Conservation (phyloP, 805 yeast species). For the Schwanniomyces sp. region DNA sequence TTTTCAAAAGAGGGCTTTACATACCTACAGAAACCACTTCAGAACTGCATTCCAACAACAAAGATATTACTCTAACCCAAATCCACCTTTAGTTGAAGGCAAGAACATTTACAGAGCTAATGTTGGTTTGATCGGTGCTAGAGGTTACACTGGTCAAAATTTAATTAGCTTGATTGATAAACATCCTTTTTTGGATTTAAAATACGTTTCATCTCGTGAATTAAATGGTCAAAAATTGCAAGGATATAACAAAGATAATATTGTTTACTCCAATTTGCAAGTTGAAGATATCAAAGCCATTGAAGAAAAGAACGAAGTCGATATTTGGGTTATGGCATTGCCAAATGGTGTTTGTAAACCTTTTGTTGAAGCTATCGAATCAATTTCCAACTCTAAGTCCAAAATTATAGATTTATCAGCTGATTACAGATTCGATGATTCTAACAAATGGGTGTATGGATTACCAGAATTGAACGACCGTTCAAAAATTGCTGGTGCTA, state of each 20-base stretch:
- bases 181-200: conserved; percentile 84
- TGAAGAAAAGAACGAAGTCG: conserved; percentile 77
- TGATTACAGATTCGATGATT: conserved; percentile 89
- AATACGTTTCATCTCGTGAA: conserved; percentile 96
- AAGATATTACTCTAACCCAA: conserved; percentile 52
- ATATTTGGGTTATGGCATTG: conserved; percentile 98
- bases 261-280: conserved; percentile 82
- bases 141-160: conserved; percentile 97
- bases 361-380: conserved; percentile 76
- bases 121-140: conserved; percentile 95
- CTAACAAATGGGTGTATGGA: conserved; percentile 91
- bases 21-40: conserved; percentile 23
- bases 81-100: conserved; percentile 70
- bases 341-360: conserved; percentile 97
- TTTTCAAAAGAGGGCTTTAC: conserved; percentile 53
- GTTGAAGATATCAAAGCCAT: conserved; percentile 79
- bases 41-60: conserved; percentile 2
- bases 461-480: conserved; percentile 88
- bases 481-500: conserved; percentile 60
- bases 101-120: conserved; percentile 60
- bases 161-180: conserved; percentile 80
- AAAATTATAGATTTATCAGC: conserved; percentile 93
- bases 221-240: conserved; percentile 80
- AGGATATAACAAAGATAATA: conserved; percentile 81
- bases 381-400: conserved; percentile 60